A percentile compares a stretch with the other conserved stretches of the same genome.
These are phyloP conservation scores for Zygosaccharomyces sapae DNA, from an alignment of 1,139 yeast genomes.

Conservation along the genomic window DNA sequence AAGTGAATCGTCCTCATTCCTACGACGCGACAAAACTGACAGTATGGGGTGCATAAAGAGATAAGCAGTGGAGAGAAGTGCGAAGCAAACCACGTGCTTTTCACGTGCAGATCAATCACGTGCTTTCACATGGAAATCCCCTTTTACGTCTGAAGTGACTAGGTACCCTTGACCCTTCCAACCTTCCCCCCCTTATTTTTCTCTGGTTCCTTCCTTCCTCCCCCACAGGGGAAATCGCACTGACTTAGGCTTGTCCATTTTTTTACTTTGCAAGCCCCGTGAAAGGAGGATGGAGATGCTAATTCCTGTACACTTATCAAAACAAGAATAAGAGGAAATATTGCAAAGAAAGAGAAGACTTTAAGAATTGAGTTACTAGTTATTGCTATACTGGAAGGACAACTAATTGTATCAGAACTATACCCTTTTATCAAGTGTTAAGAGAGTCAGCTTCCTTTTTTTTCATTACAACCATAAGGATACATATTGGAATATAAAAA, in stretches of 20 bases:
- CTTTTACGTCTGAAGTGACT: not conserved
- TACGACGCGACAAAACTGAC: too few relatives aligned
- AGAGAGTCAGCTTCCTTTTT: not conserved
- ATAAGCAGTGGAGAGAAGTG: too few relatives aligned
- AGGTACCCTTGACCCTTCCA: not conserved
- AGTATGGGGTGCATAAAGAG: too few relatives aligned
- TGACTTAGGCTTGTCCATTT: constrained; percentile 2
- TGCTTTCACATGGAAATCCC: too few relatives aligned
- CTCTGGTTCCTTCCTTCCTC: constrained; percentile 2
- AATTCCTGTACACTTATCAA: not conserved
- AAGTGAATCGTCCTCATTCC: not conserved
- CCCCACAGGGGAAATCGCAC: constrained; percentile 9
- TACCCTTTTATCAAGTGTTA: not conserved
- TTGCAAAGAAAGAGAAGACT: not conserved
- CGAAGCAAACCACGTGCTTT: not conserved
- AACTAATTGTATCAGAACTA: not conserved
- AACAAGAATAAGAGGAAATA: not conserved
- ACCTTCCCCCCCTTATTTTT: constrained; percentile 1
- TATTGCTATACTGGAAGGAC: not conserved
- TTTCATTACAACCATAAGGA: not conserved
- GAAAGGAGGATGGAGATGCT: not conserved
- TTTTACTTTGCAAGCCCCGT: not conserved
- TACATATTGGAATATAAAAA: not conserved
- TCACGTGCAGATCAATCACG: not conserved
- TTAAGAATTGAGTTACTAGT: not conserved